Evolutionary conservation across 108 stramenopile genomes (phyloP).

Genomic region (Cyclotella cryptica): DNA sequence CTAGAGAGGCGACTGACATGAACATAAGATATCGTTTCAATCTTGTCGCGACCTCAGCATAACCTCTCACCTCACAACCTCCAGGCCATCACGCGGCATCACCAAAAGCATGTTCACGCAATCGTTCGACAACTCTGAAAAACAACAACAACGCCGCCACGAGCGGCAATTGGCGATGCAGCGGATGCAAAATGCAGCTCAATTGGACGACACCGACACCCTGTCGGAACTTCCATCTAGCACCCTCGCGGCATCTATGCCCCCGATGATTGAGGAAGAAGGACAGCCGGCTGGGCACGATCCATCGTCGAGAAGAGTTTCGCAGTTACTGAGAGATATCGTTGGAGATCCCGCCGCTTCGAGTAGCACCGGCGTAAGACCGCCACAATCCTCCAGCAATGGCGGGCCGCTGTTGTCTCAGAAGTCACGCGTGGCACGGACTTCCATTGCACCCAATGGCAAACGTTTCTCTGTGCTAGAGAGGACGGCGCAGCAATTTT

Average conservation of each 20-base stretch:
- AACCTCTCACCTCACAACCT: no score
- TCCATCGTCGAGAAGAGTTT: not conserved
- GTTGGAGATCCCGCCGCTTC: not conserved
- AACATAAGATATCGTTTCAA: no score
- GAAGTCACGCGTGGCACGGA: not conserved
- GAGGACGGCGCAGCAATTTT: conserved; percentile 7
- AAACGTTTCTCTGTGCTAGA: conserved; percentile 1
- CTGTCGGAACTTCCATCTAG: not conserved
- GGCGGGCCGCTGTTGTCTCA: not conserved
- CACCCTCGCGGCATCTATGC: not conserved
- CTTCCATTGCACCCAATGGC: not conserved
- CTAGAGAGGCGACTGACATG: no score
- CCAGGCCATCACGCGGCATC: not conserved
- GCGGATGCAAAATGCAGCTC: conserved; percentile 50
- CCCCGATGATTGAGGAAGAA: not conserved
- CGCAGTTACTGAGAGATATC: not conserved
- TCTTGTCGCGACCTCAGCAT: no score
- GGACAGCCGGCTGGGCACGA: not conserved
- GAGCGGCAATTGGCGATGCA: conserved; percentile 42
- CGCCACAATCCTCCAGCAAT: not conserved
- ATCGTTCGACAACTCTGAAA: conserved; percentile 31
- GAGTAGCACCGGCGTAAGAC: not conserved
- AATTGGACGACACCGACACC: not conserved
- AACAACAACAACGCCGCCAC: conserved; percentile 44
- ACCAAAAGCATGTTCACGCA: conserved; percentile 31